phyloP scores from a whole-genome alignment of 2,329 filamentous ascomycete genomes.

The Sporothrix protearum region DNA sequence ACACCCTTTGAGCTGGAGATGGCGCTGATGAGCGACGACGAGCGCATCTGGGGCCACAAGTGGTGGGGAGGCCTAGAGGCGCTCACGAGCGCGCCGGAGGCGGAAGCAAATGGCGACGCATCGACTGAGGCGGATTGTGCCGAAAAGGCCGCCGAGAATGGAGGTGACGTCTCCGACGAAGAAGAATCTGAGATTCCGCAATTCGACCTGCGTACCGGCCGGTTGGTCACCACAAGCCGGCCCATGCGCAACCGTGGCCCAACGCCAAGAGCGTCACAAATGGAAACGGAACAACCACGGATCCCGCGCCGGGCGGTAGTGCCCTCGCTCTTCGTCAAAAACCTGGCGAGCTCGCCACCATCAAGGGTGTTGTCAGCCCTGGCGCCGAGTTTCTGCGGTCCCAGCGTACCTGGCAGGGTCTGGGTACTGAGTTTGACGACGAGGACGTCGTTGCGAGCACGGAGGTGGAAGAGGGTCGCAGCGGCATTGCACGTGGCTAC shows the following conservation, averaged over 20 bases:
- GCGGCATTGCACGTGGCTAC: conserved; percentile 87
- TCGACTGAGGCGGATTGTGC: background rate
- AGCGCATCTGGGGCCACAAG: conserved; percentile 77
- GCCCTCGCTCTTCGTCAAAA: conserved; percentile 56
- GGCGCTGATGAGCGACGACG: conserved; percentile 69
- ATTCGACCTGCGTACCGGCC: conserved; percentile 86
- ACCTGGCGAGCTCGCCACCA: conserved; percentile 66
- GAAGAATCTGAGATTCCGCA: conserved; percentile 79
- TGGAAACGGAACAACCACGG: conserved; percentile 20
- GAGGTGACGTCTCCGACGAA: conserved; percentile 39
- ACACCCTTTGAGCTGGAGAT: conserved; percentile 92
- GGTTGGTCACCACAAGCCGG: conserved; percentile 72
- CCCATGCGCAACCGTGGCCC: conserved; percentile 57
- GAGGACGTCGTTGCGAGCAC: conserved; percentile 51
- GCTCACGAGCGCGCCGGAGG: conserved; percentile 40
- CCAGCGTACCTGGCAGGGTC: conserved; percentile 82
- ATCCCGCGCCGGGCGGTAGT: conserved; percentile 36
- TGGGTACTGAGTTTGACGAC: conserved; percentile 76
- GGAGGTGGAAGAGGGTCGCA: conserved; percentile 76
- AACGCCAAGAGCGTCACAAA: background rate
- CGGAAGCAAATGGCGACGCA: conserved; percentile 16
- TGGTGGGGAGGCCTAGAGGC: conserved; percentile 86
- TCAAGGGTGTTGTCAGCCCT: conserved; percentile 85
- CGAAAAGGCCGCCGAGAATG: conserved; percentile 23
- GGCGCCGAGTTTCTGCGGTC: conserved; percentile 83